Percentiles rank a stretch among this genome's conserved stretches.
These are phyloP conservation scores for Aspergillus hortae DNA, from an alignment of 2,329 filamentous ascomycete genomes.

Conservation along the genomic window DNA sequence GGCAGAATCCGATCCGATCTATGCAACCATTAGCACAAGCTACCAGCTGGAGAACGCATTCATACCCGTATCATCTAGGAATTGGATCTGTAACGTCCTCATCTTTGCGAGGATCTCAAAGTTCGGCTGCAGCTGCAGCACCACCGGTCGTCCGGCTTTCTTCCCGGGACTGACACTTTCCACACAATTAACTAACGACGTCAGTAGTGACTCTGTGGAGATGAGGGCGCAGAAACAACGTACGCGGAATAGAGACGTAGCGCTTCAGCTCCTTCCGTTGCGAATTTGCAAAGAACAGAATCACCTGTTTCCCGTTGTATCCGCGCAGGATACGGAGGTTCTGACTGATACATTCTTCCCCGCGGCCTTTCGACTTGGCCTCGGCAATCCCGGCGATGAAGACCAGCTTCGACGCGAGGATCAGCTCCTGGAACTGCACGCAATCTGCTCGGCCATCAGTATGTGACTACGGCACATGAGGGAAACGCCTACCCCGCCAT, in stretches of 20 bases:
- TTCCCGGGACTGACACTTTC: constrained; percentile 36
- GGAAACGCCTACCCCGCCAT: constrained; percentile 31
- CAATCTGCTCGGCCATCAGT: constrained; percentile 28
- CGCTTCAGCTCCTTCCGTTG: constrained; percentile 38
- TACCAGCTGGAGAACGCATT: constrained; percentile 6
- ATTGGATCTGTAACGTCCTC: constrained; percentile 35
- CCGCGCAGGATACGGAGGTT: constrained; percentile 39
- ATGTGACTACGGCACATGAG: background rate
- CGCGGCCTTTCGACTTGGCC: constrained; percentile 42
- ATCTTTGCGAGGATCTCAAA: constrained; percentile 40
- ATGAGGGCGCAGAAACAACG: too few species aligned
- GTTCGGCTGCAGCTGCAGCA: constrained; percentile 37
- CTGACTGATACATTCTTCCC: constrained; percentile 45
- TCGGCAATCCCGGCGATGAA: constrained; percentile 42
- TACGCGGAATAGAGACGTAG: constrained; percentile 40
- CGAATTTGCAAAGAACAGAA: constrained; percentile 42
- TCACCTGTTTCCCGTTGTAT: constrained; percentile 31
- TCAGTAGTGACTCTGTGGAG: background rate
- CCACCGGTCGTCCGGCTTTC: constrained; percentile 35
- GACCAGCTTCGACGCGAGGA: constrained; percentile 36
- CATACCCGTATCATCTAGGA: constrained; percentile 38
- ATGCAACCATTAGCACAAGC: background rate
- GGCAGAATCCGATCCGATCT: constrained; percentile 32
- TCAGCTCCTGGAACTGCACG: constrained; percentile 38
- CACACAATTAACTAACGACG: constrained; percentile 35